Base-by-base conservation (phyloP, 2,329 filamentous ascomycete genomes). In the Mariannaea elegans region DNA sequence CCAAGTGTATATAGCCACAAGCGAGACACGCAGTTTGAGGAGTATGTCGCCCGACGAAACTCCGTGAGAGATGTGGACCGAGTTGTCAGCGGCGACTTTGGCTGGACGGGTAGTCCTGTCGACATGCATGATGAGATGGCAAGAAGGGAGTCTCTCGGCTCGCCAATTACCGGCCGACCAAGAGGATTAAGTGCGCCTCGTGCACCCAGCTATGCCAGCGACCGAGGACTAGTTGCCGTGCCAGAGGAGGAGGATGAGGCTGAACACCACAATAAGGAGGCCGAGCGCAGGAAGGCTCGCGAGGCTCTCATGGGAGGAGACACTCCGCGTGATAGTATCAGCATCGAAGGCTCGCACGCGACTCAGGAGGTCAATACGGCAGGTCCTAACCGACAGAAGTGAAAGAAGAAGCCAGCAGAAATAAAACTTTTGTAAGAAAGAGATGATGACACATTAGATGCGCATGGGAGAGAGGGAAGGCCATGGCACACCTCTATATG, bases 1-100 rank as follows among this genome's bases (percentile, higher is more conserved):
- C 62, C 70, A 6, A 70, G 68, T 50, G 64, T 74, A 38, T 82
- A 82, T 68, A 76, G 73, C 51, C 80, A 83, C 69, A 73, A 77
- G 71, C 75, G 81, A 6, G 78, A 82, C 52, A 82, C 81, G 4
- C 75, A 79, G 54, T 83, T 82, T 58, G 81, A 83, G 47, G 76
- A 78, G 5, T 83, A 80, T 65, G 65, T 80, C 16, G 74, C 75
- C 21, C 75, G 73, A 8, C 74, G 75, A 10, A 64, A 64, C 54
- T 74, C 73, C 2, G 57, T 62, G 18, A 61, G 42, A 42, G 59
- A 65, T 14, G 62, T 65, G 10, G 66, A 67, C 32, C 67, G 68
- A 12, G 72, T 66, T 2, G 56, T 75, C 3, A 72, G 72, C 39
- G 67, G 71, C 38, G 77, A 77, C 38, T 76, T 75, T 47, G 72